Conservation (phyloP, 225 moss, liverwort and hornwort genomes). For the Polytrichum commune region DNA sequence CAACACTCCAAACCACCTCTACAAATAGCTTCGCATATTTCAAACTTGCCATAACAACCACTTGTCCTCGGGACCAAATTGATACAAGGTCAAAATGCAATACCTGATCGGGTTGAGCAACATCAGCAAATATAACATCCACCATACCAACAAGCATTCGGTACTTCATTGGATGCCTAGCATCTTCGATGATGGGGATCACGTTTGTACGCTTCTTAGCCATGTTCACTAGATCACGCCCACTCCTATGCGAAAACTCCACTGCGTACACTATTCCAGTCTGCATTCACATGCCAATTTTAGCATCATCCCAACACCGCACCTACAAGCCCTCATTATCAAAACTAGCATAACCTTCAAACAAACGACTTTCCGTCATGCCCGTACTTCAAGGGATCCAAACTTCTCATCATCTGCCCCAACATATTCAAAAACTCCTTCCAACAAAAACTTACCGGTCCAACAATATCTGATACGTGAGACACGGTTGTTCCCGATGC, state of each 20-base stretch:
- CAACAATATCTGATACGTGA: constrained; percentile 82
- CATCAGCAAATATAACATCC: constrained; percentile 85
- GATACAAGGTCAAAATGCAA: not conserved
- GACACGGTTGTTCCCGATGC: constrained; percentile 91
- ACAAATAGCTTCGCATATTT: no score
- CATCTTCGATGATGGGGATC: constrained; percentile 90
- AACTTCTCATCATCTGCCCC: constrained; percentile 47
- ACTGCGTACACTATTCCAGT: constrained; percentile 84
- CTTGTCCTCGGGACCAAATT: no score
- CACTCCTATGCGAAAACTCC: constrained; percentile 82
- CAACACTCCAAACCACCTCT: not conserved
- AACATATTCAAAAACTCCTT: no score
- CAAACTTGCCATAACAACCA: no score
- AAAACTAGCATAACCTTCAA: constrained; percentile 33
- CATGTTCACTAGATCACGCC: constrained; percentile 88
- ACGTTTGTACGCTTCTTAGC: constrained; percentile 89
- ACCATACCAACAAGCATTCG: constrained; percentile 97
- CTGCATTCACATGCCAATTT: not conserved
- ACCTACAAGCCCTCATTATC: no score
- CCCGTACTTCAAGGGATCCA: constrained; percentile 58
- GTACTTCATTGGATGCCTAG: constrained; percentile 77
- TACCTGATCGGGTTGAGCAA: constrained; percentile 92
- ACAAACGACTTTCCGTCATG: constrained; percentile 53
- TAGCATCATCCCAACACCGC: no score
- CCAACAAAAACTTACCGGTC: constrained; percentile 35